A percentile compares a stretch with the other conserved stretches of the same genome.
Evolutionary conservation across 345 rosid genomes (phyloP).

Genomic region (Arabis hirsuta): DNA sequence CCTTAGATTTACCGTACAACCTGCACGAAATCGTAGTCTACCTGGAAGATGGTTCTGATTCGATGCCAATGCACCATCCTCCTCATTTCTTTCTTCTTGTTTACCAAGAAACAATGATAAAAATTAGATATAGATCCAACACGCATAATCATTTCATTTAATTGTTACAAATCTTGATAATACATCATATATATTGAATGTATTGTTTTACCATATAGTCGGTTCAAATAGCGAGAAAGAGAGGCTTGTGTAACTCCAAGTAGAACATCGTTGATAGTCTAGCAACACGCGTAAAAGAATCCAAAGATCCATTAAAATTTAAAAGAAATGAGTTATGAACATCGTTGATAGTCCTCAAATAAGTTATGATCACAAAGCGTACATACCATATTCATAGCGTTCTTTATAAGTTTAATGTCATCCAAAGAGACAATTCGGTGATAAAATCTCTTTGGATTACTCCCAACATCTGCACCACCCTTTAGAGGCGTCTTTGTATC

Average conservation of each 20-base stretch:
- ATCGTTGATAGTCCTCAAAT: neutral
- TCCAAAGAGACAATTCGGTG: slow-evolving; percentile 52
- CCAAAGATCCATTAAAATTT: slow-evolving; percentile 20
- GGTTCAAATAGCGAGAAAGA: slow-evolving; percentile 56
- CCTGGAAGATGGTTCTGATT: slow-evolving; percentile 38
- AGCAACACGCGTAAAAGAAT: neutral
- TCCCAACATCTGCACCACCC: slow-evolving; percentile 31
- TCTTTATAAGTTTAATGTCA: slow-evolving; percentile 56
- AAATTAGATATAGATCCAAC: neutral
- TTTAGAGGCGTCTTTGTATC: slow-evolving; percentile 63
- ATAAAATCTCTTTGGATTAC: slow-evolving; percentile 47
- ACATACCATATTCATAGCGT: slow-evolving; percentile 39
- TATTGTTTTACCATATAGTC: slow-evolving; percentile 10
- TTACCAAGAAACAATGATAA: slow-evolving; percentile 15
- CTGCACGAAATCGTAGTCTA: slow-evolving; percentile 49
- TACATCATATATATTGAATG: slow-evolving; percentile 11
- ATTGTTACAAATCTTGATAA: neutral
- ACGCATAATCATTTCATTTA: neutral
- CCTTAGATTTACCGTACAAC: slow-evolving; percentile 58
- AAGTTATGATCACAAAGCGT: neutral
- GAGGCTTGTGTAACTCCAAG: slow-evolving; percentile 70
- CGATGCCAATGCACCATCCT: slow-evolving; percentile 15
- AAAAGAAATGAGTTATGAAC: neutral
- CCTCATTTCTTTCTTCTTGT: slow-evolving; percentile 20
- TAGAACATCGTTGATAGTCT: slow-evolving; percentile 79